A percentile compares a stretch with the other conserved stretches of the same genome.
These are phyloP conservation scores for Globisporangium apiculatum DNA, from an alignment of 352 stramenopile species.

Conservation along the genomic window DNA sequence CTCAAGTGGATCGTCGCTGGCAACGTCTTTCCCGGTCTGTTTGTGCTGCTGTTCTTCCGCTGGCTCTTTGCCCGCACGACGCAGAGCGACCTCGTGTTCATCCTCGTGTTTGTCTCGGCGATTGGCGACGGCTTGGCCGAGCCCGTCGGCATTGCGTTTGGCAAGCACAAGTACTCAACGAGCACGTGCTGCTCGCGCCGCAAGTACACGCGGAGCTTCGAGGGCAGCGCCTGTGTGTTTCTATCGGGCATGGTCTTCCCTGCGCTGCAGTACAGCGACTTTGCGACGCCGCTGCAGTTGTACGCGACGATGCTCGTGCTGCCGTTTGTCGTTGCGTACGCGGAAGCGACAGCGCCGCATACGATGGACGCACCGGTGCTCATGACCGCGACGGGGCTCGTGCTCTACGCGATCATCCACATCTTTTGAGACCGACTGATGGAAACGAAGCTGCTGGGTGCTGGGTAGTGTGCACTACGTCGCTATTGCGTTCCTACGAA, in stretches of 20 bases:
- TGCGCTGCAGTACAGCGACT: constrained; percentile 75
- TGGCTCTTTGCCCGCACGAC: constrained; percentile 76
- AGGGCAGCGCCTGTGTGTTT: constrained; percentile 50
- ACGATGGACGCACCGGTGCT: constrained; percentile 85
- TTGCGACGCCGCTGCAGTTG: constrained; percentile 57
- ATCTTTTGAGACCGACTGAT: constrained; percentile 32
- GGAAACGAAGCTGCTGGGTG: no score
- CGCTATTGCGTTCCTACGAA: no score
- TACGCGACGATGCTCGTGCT: constrained; percentile 78
- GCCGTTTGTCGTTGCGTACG: constrained; percentile 75
- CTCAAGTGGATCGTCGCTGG: constrained; percentile 78
- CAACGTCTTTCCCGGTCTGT: constrained; percentile 75
- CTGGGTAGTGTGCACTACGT: no score
- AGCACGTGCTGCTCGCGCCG: constrained; percentile 40
- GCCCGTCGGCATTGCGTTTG: constrained; percentile 45
- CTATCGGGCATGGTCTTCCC: constrained; percentile 83
- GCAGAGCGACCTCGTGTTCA: constrained; percentile 71
- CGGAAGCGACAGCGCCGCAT: constrained; percentile 76
- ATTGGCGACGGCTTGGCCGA: constrained; percentile 52
- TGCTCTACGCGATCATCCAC: constrained; percentile 79
- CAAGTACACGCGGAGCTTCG: constrained; percentile 56
- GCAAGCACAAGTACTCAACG: constrained; percentile 64
- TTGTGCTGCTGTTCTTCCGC: constrained; percentile 83
- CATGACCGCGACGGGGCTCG: constrained; percentile 69
- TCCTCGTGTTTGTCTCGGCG: constrained; percentile 70